Conservation (phyloP, 352 stramenopile species). For the Pythium chondricola region DNA sequence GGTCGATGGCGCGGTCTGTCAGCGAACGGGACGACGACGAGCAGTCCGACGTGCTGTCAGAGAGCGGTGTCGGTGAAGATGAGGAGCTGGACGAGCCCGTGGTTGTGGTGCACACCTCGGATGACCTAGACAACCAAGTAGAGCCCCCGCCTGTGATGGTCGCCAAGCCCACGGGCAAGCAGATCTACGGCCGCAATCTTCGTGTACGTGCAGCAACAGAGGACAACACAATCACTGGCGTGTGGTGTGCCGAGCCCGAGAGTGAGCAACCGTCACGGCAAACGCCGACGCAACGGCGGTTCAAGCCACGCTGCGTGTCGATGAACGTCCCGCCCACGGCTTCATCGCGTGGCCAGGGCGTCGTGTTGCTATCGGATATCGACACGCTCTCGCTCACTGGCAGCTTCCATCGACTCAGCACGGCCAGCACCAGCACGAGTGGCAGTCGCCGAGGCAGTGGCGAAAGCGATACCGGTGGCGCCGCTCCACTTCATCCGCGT, state of each 20-base stretch:
- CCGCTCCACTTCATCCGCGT: background rate
- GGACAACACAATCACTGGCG: background rate
- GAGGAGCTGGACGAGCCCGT: constrained; percentile 7
- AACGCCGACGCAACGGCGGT: constrained; percentile 5
- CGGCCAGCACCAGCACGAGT: constrained; percentile 6
- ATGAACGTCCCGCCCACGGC: constrained; percentile 3
- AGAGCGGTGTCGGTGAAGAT: constrained; percentile 7
- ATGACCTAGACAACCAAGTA: constrained; percentile 7
- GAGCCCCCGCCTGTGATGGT: constrained; percentile 4
- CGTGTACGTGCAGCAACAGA: background rate
- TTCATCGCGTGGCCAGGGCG: constrained; percentile 12
- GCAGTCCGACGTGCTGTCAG: constrained; percentile 2
- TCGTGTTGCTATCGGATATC: constrained; percentile 61
- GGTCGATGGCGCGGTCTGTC: constrained; percentile 13
- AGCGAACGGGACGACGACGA: constrained; percentile 14
- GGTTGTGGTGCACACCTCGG: constrained; percentile 5
- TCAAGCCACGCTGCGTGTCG: constrained; percentile 42
- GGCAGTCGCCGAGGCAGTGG: constrained; percentile 13
- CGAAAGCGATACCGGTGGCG: constrained; percentile 12
- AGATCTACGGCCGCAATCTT: background rate
- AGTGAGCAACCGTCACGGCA: background rate
- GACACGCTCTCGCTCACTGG: constrained; percentile 57
- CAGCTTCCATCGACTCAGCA: constrained; percentile 34
- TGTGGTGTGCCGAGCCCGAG: background rate
- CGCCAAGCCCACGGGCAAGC: background rate